Percentiles rank a stretch among this genome's conserved stretches.
Evolutionary conservation across 345 rosid species (phyloP).

Genomic region (Syzygium aqueum): DNA sequence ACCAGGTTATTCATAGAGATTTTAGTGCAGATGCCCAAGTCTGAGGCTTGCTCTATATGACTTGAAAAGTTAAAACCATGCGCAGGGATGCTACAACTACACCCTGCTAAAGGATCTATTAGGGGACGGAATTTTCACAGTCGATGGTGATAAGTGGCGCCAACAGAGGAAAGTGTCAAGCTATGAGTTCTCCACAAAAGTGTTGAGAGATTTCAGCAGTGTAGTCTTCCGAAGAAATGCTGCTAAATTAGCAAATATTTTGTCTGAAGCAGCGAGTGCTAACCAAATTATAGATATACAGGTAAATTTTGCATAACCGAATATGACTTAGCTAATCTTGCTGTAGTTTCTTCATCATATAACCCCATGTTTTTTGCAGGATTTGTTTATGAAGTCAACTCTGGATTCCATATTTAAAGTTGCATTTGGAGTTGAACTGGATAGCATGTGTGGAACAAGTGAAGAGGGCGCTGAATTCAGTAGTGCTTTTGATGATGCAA

Average conservation of each 20-base stretch:
- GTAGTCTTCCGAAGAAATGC: slow-evolving; percentile 24
- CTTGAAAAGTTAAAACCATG: background rate
- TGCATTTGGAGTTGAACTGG: slow-evolving; percentile 48
- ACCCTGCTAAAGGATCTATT: slow-evolving; percentile 26
- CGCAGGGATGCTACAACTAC: slow-evolving; percentile 34
- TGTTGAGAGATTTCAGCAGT: slow-evolving; percentile 38
- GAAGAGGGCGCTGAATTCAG: slow-evolving; percentile 29
- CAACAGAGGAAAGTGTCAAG: slow-evolving; percentile 41
- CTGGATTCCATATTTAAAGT: slow-evolving; percentile 57
- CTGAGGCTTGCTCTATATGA: background rate
- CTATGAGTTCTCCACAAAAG: slow-evolving; percentile 38
- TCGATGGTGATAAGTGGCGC: slow-evolving; percentile 46
- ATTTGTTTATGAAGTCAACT: slow-evolving; percentile 50
- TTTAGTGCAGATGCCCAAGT: background rate
- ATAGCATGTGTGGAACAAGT: slow-evolving; percentile 41
- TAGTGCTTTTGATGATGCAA: slow-evolving; percentile 54
- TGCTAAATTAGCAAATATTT: slow-evolving; percentile 19
- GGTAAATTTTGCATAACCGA: slow-evolving; percentile 7
- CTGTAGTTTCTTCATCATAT: background rate
- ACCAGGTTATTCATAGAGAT: background rate
- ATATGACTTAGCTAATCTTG: background rate
- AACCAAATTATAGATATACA: slow-evolving; percentile 22
- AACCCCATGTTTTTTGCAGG: slow-evolving; percentile 14
- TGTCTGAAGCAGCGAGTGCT: slow-evolving; percentile 20
- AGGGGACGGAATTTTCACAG: slow-evolving; percentile 41